A percentile compares a stretch with the other conserved stretches of the same genome.
phyloP scores from a whole-genome alignment of 805 yeast genomes.

The Hanseniaspora lachancei region DNA sequence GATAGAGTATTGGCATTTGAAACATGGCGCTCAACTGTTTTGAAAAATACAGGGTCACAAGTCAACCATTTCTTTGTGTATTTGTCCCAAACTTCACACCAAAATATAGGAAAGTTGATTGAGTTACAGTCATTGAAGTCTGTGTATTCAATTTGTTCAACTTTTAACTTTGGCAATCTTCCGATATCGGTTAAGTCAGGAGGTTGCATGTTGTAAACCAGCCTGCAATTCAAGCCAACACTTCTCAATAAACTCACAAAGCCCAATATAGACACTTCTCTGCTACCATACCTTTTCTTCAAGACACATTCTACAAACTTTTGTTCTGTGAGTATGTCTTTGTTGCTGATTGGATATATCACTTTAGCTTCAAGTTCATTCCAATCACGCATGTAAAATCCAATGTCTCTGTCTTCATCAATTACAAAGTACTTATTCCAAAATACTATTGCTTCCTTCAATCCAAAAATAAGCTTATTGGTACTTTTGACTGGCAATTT shows the following conservation, averaged over 20 bases:
- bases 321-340: constrained; percentile 24
- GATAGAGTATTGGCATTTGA: constrained; percentile 32
- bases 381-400: constrained; percentile 36
- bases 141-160: constrained; percentile 2
- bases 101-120: constrained; percentile 54
- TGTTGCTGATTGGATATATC: constrained; percentile 18
- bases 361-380: constrained; percentile 21
- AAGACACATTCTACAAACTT: constrained; percentile 35
- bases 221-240: constrained; percentile 54
- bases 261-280: constrained; percentile 77
- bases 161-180: constrained; percentile 13
- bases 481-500: constrained; percentile 35
- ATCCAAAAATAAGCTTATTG: constrained; percentile 59
- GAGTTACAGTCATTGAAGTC: not conserved
- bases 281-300: constrained; percentile 43
- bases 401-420: constrained; percentile 23
- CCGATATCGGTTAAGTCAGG: constrained; percentile 56
- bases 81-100: constrained; percentile 91
- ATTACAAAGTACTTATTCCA: constrained; percentile 45
- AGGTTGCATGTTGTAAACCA: constrained; percentile 77
- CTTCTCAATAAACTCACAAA: constrained; percentile 66
- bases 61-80: constrained; percentile 65
- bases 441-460: constrained; percentile 49
- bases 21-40: constrained; percentile 49
- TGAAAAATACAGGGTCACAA: constrained; percentile 62